Base-by-base conservation (phyloP, 768 basidiomycete genomes). In the Podaxis rugospora region DNA sequence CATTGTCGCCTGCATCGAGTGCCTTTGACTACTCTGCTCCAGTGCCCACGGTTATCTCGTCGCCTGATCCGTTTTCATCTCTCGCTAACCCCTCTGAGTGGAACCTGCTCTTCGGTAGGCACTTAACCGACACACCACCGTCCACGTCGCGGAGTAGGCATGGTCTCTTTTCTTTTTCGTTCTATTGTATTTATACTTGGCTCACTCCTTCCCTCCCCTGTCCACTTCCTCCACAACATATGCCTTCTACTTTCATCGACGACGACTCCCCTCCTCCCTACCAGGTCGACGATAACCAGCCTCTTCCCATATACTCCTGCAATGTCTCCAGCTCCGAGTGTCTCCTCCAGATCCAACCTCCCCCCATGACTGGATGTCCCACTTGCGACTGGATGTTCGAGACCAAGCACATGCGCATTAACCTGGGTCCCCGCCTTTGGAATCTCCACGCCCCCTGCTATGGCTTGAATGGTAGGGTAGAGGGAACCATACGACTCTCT, bases 401-500 rank as follows among this genome's bases (percentile, higher is more conserved):
- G 56, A 76, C 75, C 10, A 73, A 79, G 50, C 70, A 74, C 61
- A 71, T 80, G 63, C 70, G 69, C 28, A 66, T 80, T 28, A 76
- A 76, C 65, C 67, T 82, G 25, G 77, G 79, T 11, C 70, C 70
- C 28, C 74, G 75, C 46, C 68, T 72, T 16, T 78, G 75, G 74
- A 73, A 72, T 14, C 66, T 76, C 3, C 64, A 66, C 49, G 66
- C 72, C 23, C 79, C 81, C 9, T 71, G 72, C 16, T 83, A 80
- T 65, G 81, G 81, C 23, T 65, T 71, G 39, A 71, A 76, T 27
- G 77, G 74, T 7, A 66, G 67, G 16, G 72, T 81, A n/a, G 73
- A 78, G 37, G 81, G 80, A 16, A 61, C 68, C 25, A 61, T 81
- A 3, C 66, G 62, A 21, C 71, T 82, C 56, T 68, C 63, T 18